phyloP scores from a whole-genome alignment of 768 basidiomycete species.

The Termitomyces sp. region DNA sequence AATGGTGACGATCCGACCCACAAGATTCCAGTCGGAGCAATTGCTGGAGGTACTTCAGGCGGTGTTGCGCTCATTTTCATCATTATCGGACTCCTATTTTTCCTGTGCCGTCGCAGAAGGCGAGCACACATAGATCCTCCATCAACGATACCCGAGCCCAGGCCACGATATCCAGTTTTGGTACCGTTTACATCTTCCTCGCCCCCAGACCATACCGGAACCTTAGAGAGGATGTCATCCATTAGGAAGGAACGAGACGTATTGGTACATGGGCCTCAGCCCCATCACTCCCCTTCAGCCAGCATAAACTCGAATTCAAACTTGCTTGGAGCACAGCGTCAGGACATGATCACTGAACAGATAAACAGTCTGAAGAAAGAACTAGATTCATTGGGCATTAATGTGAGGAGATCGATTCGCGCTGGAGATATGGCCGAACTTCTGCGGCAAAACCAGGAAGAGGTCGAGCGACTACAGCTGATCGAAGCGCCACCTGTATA shows the following conservation, averaged over 20 bases:
- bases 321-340: not conserved
- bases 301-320: not conserved
- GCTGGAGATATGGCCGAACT: not conserved
- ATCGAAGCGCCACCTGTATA: constrained; percentile 15
- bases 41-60: not conserved
- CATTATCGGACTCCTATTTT: not conserved
- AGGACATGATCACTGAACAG: not conserved
- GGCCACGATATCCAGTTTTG: not conserved
- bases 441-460: not conserved
- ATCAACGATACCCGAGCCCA: not conserved
- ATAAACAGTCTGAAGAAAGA: not conserved
- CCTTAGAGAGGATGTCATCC: not conserved
- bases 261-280: no score
- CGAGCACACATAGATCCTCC: no score
- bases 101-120: not conserved
- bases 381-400: not conserved
- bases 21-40: not conserved
- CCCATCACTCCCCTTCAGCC: not conserved
- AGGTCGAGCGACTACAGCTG: constrained; percentile 6
- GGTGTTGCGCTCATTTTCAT: not conserved
- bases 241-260: not conserved
- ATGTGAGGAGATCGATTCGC: not conserved
- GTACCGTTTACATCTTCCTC: not conserved
- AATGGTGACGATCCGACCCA: not conserved
- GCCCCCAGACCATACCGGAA: not conserved